phyloP scores from a whole-genome alignment of 495 filamentous ascomycete species.

The Bacidia rubella region DNA sequence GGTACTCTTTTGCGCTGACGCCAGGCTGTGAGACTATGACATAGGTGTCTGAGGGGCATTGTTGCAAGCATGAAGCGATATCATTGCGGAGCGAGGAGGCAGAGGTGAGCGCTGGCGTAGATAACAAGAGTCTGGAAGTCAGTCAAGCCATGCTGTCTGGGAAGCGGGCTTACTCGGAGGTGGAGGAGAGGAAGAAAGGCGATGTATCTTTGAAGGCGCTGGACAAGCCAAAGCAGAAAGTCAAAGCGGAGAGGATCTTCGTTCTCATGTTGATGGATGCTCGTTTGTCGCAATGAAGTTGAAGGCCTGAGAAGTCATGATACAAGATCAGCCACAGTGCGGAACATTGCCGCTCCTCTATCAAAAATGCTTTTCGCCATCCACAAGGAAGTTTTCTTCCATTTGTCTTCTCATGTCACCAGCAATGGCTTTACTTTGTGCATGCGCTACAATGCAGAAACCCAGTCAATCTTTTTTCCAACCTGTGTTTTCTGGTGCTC shows the following conservation, averaged over 20 bases:
- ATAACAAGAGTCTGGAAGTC: conserved; percentile 29
- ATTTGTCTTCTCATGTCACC: too few species aligned
- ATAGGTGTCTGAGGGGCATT: conserved; percentile 67
- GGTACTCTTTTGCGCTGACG: conserved; percentile 52
- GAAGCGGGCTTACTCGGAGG: conserved; percentile 43
- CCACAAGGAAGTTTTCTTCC: too few species aligned
- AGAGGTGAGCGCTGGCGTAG: conserved; percentile 32
- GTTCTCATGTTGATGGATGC: neutral
- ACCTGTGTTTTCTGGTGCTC: too few species aligned
- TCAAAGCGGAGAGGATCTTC: conserved; percentile 25
- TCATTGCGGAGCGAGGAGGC: conserved; percentile 25
- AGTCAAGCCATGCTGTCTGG: conserved; percentile 2
- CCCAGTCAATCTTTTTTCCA: too few species aligned
- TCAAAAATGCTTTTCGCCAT: too few species aligned
- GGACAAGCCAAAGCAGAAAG: neutral
- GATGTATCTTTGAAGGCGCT: conserved; percentile 73
- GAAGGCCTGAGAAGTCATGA: too few species aligned
- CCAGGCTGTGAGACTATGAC: conserved; percentile 70
- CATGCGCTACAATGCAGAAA: too few species aligned
- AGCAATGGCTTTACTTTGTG: too few species aligned
- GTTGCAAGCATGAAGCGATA: conserved; percentile 33
- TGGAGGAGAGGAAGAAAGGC: conserved; percentile 76
- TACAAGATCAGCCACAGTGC: neutral
- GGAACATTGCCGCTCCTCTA: neutral
- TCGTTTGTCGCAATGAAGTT: neutral